Conservation (phyloP, 2,329 filamentous ascomycete genomes). For the Pseudogymnoascus sp. region DNA sequence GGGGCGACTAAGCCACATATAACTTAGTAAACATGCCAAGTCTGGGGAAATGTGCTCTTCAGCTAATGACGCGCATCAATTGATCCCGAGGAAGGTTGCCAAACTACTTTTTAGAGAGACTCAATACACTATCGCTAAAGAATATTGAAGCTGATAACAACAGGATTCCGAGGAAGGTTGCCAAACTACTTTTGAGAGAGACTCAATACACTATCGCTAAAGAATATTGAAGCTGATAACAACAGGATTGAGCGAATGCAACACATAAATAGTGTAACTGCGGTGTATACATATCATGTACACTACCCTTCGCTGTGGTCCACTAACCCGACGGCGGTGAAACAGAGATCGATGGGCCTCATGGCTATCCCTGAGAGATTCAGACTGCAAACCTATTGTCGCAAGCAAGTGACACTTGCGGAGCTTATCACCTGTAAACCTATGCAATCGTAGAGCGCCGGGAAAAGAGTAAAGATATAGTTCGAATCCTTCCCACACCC, state of each 20-base stretch:
- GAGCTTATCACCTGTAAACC: neutral
- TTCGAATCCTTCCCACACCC: neutral
- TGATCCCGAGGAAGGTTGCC: neutral
- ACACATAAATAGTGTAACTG: neutral
- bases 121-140: neutral
- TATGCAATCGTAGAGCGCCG: neutral
- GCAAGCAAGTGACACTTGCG: neutral
- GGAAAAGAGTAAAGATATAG: neutral
- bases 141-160: no score
- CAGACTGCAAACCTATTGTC: neutral
- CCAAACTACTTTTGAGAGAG: neutral
- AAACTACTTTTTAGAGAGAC: neutral
- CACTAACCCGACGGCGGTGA: no score
- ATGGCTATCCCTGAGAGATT: no score
- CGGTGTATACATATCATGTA: no score
- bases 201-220: neutral
- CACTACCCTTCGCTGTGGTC: no score
- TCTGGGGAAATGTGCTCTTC: neutral
- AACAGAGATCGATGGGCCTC: no score
- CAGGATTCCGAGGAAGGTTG: neutral
- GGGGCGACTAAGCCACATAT: neutral
- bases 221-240: neutral
- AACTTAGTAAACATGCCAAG: neutral
- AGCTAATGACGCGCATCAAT: neutral
- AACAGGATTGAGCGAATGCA: neutral